These are phyloP conservation scores for Pisolithus thermaeus DNA, from an alignment of 1,284 basidiomycete genomes.

Conservation along the genomic window DNA sequence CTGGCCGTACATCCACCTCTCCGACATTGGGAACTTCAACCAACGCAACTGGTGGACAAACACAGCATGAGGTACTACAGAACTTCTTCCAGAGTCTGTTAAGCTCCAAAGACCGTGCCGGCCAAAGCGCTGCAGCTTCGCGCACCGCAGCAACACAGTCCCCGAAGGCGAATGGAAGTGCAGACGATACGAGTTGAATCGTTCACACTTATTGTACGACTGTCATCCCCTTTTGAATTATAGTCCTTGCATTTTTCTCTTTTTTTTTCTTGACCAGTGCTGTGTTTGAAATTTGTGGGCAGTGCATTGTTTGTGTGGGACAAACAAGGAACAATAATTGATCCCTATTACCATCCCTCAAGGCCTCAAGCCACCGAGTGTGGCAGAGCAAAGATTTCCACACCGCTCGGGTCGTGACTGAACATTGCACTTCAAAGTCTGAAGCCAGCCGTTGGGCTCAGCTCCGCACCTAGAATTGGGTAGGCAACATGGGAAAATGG, in stretches of 20 bases:
- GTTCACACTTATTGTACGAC: neutral
- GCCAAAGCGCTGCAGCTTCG: conserved; percentile 21
- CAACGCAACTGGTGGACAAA: conserved; percentile 48
- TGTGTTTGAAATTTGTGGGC: neutral
- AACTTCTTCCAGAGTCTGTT: conserved; percentile 83
- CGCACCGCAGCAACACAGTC: conserved; percentile 14
- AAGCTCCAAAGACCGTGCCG: conserved; percentile 55
- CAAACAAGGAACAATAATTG: conserved; percentile 11
- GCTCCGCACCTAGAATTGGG: neutral
- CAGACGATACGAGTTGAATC: conserved; percentile 32
- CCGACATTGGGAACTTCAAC: conserved; percentile 39
- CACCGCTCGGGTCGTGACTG: conserved; percentile 2
- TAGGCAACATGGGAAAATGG: conserved; percentile 35
- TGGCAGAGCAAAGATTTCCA: conserved; percentile 2
- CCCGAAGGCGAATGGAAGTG: conserved; percentile 23
- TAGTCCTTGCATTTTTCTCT: conserved; percentile 1
- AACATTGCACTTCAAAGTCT: neutral
- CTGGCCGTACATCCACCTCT: conserved; percentile 30
- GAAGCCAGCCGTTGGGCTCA: neutral
- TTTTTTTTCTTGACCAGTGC: conserved; percentile 1
- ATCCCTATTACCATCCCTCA: conserved; percentile 10
- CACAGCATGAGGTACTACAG: conserved; percentile 77
- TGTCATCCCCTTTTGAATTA: neutral
- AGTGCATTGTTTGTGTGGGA: conserved; percentile 1
- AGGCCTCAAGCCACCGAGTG: neutral